Evolutionary conservation across 2,329 filamentous ascomycete genomes (phyloP).

Genomic region (Cladosporium colombiae): DNA sequence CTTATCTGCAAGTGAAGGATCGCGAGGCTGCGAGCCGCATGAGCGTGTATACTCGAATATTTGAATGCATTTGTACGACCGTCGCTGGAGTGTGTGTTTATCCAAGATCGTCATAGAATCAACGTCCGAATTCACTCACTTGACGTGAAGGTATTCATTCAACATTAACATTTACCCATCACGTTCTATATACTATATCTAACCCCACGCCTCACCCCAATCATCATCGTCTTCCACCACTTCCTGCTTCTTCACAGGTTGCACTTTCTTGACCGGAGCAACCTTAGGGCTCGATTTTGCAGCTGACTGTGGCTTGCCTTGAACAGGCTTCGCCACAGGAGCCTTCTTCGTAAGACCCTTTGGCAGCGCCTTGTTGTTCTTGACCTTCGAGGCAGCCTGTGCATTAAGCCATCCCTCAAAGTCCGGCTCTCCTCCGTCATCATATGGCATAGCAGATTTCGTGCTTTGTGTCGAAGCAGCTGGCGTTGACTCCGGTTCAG

Average conservation of each 20-base stretch:
- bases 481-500: constrained; percentile 22
- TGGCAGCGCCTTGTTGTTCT: constrained; percentile 66
- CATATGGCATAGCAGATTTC: constrained; percentile 55
- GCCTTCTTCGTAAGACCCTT: constrained; percentile 74
- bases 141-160: background rate
- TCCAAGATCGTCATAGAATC: background rate
- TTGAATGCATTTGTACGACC: too few species aligned
- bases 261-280: constrained; percentile 22
- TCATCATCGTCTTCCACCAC: constrained; percentile 42
- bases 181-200: background rate
- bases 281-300: constrained; percentile 30
- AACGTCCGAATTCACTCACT: background rate
- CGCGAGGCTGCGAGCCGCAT: background rate
- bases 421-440: constrained; percentile 86
- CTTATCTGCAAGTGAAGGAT: constrained; percentile 1
- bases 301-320: constrained; percentile 30
- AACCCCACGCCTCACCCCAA: constrained; percentile 43
- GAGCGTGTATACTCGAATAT: background rate
- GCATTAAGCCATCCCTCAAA: constrained; percentile 95
- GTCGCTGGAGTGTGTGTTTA: background rate
- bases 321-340: constrained; percentile 35
- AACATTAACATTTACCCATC: constrained; percentile 2
- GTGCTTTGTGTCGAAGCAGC: constrained; percentile 29
- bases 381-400: constrained; percentile 73
- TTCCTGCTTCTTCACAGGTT: constrained; percentile 3